phyloP scores from a whole-genome alignment of 306 rosid species.

The Astragalus membranaceus region DNA sequence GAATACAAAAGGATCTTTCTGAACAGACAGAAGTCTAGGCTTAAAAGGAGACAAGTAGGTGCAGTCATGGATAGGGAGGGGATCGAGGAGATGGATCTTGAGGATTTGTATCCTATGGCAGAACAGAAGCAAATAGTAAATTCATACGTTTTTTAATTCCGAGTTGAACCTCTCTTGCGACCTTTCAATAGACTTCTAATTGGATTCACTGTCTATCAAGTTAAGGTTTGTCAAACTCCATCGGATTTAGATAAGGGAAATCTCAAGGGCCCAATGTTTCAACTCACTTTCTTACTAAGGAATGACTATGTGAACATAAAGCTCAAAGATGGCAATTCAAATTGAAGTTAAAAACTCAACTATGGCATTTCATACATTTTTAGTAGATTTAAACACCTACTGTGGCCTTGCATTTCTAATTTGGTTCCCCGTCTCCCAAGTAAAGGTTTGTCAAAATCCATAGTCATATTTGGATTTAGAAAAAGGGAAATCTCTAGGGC shows the following conservation, averaged over 20 bases:
- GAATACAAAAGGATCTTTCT: neutral
- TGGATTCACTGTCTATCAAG: neutral
- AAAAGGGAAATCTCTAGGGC: constrained; percentile 11
- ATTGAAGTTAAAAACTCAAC: neutral
- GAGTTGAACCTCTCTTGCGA: neutral
- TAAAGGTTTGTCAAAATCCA: neutral
- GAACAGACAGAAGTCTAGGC: neutral
- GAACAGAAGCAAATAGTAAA: neutral
- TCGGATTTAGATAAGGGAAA: neutral
- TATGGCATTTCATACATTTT: neutral
- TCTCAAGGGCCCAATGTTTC: neutral
- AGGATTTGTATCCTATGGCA: neutral
- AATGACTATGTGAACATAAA: constrained; percentile 2
- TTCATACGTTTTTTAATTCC: neutral
- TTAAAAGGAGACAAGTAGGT: neutral
- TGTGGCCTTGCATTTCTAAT: neutral
- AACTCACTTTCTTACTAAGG: neutral
- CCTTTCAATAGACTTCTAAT: neutral
- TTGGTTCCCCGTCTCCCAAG: neutral
- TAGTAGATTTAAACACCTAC: neutral
- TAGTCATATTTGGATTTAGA: neutral
- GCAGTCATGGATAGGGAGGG: neutral
- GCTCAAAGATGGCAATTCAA: neutral
- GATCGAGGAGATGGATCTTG: neutral
- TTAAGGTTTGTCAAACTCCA: neutral